Base-by-base conservation (phyloP, 352 stramenopile species). In the Pythium utonaiense region DNA sequence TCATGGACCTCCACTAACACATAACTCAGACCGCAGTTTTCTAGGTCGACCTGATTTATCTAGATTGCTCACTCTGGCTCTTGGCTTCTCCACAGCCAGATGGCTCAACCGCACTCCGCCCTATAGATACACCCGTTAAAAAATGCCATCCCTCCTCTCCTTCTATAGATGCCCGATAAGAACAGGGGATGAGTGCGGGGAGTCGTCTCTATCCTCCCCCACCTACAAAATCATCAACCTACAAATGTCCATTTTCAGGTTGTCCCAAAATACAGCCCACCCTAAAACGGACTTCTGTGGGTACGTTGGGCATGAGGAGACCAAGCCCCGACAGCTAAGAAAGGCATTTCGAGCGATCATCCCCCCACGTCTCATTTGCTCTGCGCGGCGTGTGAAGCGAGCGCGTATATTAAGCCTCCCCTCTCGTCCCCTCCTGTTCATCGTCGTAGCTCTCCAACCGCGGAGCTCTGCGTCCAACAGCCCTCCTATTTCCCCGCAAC, bases 21-120 rank as follows among this genome's bases (percentile, higher is more conserved):
- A 63, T 44, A 63, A 62, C 57, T 63, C 55, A 62, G 57, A 36
- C 19, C 36, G 6, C 1, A 0, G 22, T 24, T 51, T 57, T 63
- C 22, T 52, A 63, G 57, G 47, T 52, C 27, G 41, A 66, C 59
- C 59, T 66, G 59, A 66, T 66, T 66, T 66, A 66, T 66, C 42
- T 45, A 60, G 60, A 24, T 66, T 25, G 22, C 19, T 14, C 28
- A 33, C 28, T 33, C 28, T 30, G n/a, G 16, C 5, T 17, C 17
- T 22, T 22, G 5, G 7, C 14, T 40, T 27, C 49, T 38, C 27
- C 50, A 44, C 31, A 48, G 49, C 58, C 58, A 44, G 36, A 27
- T 31, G 6, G 24, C 22, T 21, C 38, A 16, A 41, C 47, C 16
- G 5, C 12, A 22, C 19, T 57, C 57, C 34, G n/a, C n/a, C n/a